A percentile compares a stretch with the other conserved stretches of the same genome.
Evolutionary conservation across 2,329 filamentous ascomycete species (phyloP).

Genomic region (Arthroderma uncinatum): DNA sequence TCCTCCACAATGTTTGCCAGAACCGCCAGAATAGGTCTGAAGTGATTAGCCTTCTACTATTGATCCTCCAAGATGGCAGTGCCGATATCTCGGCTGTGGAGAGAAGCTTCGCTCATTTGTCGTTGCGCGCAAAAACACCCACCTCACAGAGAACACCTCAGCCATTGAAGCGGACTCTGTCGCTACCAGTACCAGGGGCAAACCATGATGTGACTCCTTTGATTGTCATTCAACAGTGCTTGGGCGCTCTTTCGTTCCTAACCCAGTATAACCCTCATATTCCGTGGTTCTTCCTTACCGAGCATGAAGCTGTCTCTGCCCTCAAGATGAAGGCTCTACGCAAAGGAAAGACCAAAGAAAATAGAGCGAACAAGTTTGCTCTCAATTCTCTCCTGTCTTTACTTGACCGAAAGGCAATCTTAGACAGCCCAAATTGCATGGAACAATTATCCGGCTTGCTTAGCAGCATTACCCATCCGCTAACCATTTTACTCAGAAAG

Average conservation of each 20-base stretch:
- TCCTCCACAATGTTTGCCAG: constrained; percentile 84
- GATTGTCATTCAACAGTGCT: constrained; percentile 89
- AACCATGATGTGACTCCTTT: constrained; percentile 86
- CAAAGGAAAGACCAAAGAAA: constrained; percentile 82
- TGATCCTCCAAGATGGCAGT: constrained; percentile 91
- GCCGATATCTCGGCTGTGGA: constrained; percentile 88
- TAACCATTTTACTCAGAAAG: constrained; percentile 70
- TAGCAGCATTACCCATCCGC: constrained; percentile 75
- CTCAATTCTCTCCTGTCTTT: constrained; percentile 82
- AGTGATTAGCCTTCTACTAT: constrained; percentile 81
- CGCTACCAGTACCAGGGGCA: constrained; percentile 46
- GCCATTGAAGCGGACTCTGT: constrained; percentile 61
- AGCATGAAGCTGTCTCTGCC: constrained; percentile 71
- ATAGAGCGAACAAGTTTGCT: constrained; percentile 73
- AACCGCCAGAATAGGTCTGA: constrained; percentile 94
- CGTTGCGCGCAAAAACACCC: constrained; percentile 75
- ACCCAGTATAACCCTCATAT: constrained; percentile 78
- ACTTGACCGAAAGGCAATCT: constrained; percentile 85
- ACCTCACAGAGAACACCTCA: constrained; percentile 72
- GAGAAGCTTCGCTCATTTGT: constrained; percentile 86
- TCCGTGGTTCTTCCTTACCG: constrained; percentile 81
- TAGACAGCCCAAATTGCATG: constrained; percentile 96
- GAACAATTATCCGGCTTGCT: constrained; percentile 79
- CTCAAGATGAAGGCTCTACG: constrained; percentile 65
- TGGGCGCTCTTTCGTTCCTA: constrained; percentile 73